Evolutionary conservation across 257 asterid genomes (phyloP).

Genomic region (Solanum neorickii): DNA sequence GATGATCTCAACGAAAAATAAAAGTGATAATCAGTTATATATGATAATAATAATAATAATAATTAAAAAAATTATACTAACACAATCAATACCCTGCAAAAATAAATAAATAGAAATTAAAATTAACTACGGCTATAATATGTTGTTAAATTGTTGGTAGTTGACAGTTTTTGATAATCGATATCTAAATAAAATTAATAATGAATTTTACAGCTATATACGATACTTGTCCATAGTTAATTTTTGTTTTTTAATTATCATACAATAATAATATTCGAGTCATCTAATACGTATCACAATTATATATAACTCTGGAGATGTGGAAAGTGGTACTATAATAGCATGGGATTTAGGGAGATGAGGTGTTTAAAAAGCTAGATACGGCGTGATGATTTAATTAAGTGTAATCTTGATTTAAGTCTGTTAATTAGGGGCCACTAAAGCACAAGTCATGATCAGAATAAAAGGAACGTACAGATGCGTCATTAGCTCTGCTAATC

Average conservation of each 20-base stretch:
- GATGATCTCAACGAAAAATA: neutral
- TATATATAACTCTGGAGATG: neutral
- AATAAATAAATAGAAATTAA: neutral
- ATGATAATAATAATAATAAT: too few species aligned
- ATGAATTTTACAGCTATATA: neutral
- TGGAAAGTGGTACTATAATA: neutral
- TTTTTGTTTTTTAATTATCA: neutral
- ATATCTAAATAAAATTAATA: neutral
- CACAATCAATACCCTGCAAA: neutral
- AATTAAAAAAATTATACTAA: too few species aligned
- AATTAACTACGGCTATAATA: neutral
- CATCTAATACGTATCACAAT: neutral
- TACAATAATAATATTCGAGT: neutral
- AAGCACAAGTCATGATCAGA: neutral
- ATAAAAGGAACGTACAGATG: neutral
- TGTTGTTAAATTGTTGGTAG: neutral
- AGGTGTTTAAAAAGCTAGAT: neutral
- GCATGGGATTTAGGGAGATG: neutral
- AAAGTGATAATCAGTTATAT: neutral
- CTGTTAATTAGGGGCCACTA: neutral
- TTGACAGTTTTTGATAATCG: neutral
- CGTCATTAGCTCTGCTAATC: constrained; percentile 8
- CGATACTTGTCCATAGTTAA: neutral
- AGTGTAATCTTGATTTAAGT: neutral
- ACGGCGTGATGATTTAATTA: neutral